These are phyloP conservation scores for Aspergillus hancockii DNA, from an alignment of 495 filamentous ascomycete genomes.

Conservation along the genomic window DNA sequence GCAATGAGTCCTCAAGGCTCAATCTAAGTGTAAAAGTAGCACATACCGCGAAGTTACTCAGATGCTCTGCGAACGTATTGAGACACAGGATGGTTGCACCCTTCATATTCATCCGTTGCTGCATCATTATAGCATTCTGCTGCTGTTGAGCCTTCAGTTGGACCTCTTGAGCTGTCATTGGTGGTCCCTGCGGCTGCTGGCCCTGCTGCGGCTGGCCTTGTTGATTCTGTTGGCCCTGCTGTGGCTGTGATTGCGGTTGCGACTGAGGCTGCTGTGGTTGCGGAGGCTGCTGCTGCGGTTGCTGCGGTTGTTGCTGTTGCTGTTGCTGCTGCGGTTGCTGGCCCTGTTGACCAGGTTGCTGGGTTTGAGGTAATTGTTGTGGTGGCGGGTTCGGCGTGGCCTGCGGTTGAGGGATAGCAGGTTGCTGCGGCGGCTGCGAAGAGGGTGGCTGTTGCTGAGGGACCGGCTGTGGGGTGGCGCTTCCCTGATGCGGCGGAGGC, in stretches of 20 bases:
- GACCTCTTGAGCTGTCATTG: slow-evolving; percentile 42
- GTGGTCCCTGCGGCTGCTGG: slow-evolving; percentile 44
- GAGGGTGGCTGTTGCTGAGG: slow-evolving; percentile 43
- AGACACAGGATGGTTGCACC: slow-evolving; percentile 63
- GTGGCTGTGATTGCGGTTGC: slow-evolving; percentile 33
- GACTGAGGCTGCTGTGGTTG: slow-evolving; percentile 33
- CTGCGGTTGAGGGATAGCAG: slow-evolving; percentile 47
- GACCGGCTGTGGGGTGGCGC: slow-evolving; percentile 53
- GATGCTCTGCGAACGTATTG: slow-evolving; percentile 67
- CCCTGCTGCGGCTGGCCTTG: slow-evolving; percentile 42
- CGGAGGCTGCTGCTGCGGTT: slow-evolving; percentile 35
- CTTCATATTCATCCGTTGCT: slow-evolving; percentile 54
- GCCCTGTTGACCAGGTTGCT: slow-evolving; percentile 38
- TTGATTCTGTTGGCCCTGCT: slow-evolving; percentile 18
- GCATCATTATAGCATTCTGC: slow-evolving; percentile 48
- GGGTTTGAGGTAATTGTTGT: slow-evolving; percentile 49
- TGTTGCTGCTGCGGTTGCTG: slow-evolving; percentile 30
- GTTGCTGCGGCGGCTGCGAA: slow-evolving; percentile 44
- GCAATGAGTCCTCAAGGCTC: neutral
- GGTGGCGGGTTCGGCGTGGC: slow-evolving; percentile 45
- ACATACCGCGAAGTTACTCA: slow-evolving; percentile 66
- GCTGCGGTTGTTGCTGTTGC: slow-evolving; percentile 36
- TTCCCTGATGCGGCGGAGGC: slow-evolving; percentile 39
- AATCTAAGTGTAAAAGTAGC: neutral
- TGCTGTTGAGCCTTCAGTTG: slow-evolving; percentile 48